These are phyloP conservation scores for Trametes maxima DNA, from an alignment of 768 basidiomycete species.

Conservation along the genomic window DNA sequence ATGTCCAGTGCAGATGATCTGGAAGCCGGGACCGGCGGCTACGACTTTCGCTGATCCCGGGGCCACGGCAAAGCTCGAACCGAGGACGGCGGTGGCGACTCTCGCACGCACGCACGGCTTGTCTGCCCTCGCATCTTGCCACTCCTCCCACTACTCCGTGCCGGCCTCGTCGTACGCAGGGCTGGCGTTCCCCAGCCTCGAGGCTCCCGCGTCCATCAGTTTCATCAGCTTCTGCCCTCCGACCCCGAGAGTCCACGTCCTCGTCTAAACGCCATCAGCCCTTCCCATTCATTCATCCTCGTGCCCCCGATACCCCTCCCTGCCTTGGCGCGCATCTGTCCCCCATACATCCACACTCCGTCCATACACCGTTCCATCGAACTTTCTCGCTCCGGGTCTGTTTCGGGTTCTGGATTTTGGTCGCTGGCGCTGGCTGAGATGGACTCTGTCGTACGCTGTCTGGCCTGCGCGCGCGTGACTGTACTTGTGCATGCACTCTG, in stretches of 20 bases:
- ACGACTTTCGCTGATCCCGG: constrained; percentile 7
- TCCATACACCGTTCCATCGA: background rate
- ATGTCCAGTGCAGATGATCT: constrained; percentile 6
- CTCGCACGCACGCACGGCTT: background rate
- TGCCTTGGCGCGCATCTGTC: background rate
- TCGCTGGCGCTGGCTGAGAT: background rate
- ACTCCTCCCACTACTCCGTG: background rate
- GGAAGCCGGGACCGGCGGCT: background rate
- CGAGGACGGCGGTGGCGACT: background rate
- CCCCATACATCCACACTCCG: background rate
- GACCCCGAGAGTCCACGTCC: too few species aligned
- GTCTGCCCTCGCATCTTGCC: constrained; percentile 4
- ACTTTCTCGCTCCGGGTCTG: background rate
- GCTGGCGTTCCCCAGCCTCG: background rate
- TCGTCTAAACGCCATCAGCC: too few species aligned
- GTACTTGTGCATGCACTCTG: background rate
- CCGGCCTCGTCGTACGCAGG: background rate
- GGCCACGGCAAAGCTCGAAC: background rate
- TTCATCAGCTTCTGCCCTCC: background rate
- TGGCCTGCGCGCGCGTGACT: background rate
- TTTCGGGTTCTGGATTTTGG: background rate
- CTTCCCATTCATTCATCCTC: too few species aligned
- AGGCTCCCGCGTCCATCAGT: background rate
- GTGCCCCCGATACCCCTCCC: background rate
- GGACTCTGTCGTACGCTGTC: background rate